phyloP scores from a whole-genome alignment of 225 moss, liverwort and hornwort species.

The Pseudoscleropodium purum region DNA sequence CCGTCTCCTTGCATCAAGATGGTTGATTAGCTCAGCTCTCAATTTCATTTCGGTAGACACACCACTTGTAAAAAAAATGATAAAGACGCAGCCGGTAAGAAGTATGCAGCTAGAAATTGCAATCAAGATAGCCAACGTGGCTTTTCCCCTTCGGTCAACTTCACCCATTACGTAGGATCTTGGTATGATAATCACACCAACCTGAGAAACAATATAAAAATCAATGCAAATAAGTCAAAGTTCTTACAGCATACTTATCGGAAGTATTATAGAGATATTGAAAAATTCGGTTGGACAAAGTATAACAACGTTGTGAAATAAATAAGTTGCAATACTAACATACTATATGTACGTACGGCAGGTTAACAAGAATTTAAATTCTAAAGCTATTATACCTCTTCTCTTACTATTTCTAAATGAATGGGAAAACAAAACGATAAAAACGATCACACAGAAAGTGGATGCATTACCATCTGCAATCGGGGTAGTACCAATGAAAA shows the following conservation, averaged over 20 bases:
- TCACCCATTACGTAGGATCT: conserved; percentile 63
- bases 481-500: conserved; percentile 52
- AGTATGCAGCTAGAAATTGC: conserved; percentile 60
- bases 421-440: neutral
- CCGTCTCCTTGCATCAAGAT: conserved; percentile 69
- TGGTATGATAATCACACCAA: conserved; percentile 75
- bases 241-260: neutral
- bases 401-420: neutral
- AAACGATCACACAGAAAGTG: neutral
- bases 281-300: neutral
- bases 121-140: conserved; percentile 64
- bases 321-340: neutral
- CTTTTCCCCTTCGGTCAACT: conserved; percentile 61
- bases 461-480: conserved; percentile 53
- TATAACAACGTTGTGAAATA: neutral
- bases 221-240: neutral
- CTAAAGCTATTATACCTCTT: neutral
- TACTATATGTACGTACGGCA: neutral
- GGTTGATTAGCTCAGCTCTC: conserved; percentile 60
- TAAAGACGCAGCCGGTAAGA: conserved; percentile 56
- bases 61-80: conserved; percentile 58
- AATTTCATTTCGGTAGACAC: conserved; percentile 74
- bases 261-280: neutral
- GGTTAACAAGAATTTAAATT: neutral
- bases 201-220: conserved; percentile 19